Base-by-base conservation (phyloP, 805 yeast species). In the Cyberlindnera nakhonratchasimensis region DNA sequence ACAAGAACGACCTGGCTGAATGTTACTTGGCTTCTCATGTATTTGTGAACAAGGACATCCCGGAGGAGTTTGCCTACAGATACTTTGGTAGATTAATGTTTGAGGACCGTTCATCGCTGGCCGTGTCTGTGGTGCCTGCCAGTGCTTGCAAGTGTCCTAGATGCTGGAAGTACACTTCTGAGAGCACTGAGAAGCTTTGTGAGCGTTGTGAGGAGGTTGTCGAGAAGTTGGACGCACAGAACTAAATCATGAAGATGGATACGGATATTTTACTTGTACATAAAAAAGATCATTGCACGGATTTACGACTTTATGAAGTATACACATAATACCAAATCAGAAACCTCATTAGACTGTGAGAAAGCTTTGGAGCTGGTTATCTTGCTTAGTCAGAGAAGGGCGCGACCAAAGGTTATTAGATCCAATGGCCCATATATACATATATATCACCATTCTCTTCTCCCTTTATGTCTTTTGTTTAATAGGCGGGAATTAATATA, bases 161-260 rank as follows among this genome's bases (percentile, higher is more conserved):
- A 59, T 93, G 99, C 64, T 93, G 99, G 99, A 86, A 86, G 55
- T 80, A 65, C 57, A 76, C 75, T 7, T 68, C 95, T 0, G 62
- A 55, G 1, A 52, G 47, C 0, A 79, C 72, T 26, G 77, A 77
- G 10, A 61, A 60, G 2, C 65, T 89, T 22, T 91, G 99, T 61
- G 31, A 40, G 1, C 74, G 93, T 51, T 91, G 98, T 65, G 69
- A 65, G 3, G 64, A 63, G 6, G 74, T 63, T 8, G 41, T 47
- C 19, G 21, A 16, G 31, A 14, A 22, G 31, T 13, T 12, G 30
- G 36, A 37, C n/a, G n/a, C n/a, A n/a, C n/a, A n/a, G n/a, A n/a
- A n/a, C n/a, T n/a, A n/a, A n/a, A n/a, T n/a, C n/a, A 12, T n/a
- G 12, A 17, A 34, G 20, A 39, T 24, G n/a, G 16, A 23, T 16